Evolutionary conservation across 768 basidiomycete genomes (phyloP), one percentile per base, ranked within the genome.

Genomic region (Trametes cingulata): DNA sequence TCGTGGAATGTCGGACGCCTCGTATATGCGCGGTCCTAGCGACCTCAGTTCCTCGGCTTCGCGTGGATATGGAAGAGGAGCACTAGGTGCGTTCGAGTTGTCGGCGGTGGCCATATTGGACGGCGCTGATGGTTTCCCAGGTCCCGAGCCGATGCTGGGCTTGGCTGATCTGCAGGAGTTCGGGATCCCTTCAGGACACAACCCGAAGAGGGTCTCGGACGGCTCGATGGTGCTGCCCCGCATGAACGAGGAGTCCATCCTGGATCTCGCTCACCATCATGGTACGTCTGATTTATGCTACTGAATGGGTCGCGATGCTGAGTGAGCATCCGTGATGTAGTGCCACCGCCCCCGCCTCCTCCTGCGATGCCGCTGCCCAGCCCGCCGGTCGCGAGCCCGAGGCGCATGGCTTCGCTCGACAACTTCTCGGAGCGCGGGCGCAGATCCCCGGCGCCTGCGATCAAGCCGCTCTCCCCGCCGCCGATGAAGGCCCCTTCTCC

Each of bases 1-100:
- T 19, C 81, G 90, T 52, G 89, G 89, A n/a, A 83, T 89, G 62
- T 88, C 87, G 29, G 90, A 92, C 67, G 82, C 83, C n/a, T 81
- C 68, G 48, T 71, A 70, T 15, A 67, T 73, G 64, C 69, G 73
- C 8, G 64, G 72, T 22, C 50, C 63, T 53, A 46, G 65, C 10
- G 75, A 63, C 1, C 46, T 54, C 58, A 35, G 65, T 52, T 35
- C 66, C 36, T 58, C 72, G 48, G 60, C 68, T 27, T 51, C 61
- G 12, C 49, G 52, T 27, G 52, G 56, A n/a, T 48, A 52, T 42
- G 61, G 20, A 27, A 56, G 55, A 6, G 43, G 39, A 17, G 40
- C 27, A 36, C 13, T 22, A 52, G 39, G 39, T 52, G 25, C 36
- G 55, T 50, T 20, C 62, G 15, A 35, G 19, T n/a, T 33, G 29